phyloP scores from a whole-genome alignment of 176 grass and related monocot genomes.

The Bonia amplexicaulis region DNA sequence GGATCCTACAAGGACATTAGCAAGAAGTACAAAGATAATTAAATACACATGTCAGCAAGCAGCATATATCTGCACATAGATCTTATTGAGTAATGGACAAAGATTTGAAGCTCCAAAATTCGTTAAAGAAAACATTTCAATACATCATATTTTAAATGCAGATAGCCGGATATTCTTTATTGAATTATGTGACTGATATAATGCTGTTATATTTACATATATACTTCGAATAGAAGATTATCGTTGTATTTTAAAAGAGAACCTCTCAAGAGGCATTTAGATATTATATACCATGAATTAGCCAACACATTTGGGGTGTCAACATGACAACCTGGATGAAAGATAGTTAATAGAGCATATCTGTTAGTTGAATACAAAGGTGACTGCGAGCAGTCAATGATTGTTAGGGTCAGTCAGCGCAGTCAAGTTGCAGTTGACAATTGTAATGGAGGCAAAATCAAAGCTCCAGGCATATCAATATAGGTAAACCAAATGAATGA shows the following conservation, averaged over 20 bases:
- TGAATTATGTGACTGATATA: constrained; percentile 9
- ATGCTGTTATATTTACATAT: not conserved
- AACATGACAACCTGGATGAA: constrained; percentile 2
- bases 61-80: not conserved
- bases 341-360: not conserved
- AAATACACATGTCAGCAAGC: not conserved
- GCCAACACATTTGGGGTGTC: not conserved
- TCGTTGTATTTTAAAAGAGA: not conserved
- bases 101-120: not conserved
- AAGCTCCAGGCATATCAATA: not conserved
- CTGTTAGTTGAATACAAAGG: not conserved
- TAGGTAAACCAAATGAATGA: not conserved
- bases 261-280: not conserved
- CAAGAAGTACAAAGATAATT: not conserved
- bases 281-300: not conserved
- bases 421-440: not conserved
- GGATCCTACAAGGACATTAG: constrained; percentile 12
- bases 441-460: not conserved
- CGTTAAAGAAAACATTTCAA: not conserved
- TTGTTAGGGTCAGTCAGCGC: not conserved
- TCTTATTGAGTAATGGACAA: not conserved
- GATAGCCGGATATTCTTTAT: not conserved
- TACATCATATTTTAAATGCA: not conserved
- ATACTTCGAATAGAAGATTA: not conserved
- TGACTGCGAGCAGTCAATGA: not conserved